phyloP scores from a whole-genome alignment of 169 alveolate species.

The Plasmodium coatneyi region DNA sequence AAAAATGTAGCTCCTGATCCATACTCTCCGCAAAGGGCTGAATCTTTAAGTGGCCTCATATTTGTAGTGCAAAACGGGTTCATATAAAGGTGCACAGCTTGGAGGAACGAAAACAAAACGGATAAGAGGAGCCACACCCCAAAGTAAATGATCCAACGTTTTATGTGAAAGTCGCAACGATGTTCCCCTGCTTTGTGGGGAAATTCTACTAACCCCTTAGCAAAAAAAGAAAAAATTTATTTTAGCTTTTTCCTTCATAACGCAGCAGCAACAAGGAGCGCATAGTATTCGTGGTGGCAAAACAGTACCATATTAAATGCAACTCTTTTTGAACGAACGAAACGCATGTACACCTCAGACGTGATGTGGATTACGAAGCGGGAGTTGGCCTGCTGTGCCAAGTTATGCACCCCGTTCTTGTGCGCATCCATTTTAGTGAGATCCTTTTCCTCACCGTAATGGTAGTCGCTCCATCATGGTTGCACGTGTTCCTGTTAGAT shows the following conservation, averaged over 20 bases:
- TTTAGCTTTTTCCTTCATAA: neutral
- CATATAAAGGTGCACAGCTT: neutral
- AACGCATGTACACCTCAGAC: neutral
- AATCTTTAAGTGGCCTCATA: neutral
- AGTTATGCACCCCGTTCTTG: neutral
- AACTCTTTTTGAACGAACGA: neutral
- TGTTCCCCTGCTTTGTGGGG: neutral
- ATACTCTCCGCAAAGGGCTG: neutral
- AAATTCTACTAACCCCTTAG: neutral
- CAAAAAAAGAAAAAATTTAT: too few species aligned
- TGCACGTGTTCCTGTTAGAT: neutral
- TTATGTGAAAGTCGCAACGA: neutral
- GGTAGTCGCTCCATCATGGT: neutral
- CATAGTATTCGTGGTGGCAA: neutral
- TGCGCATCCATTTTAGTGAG: neutral
- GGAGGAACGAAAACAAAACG: neutral
- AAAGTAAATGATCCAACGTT: neutral
- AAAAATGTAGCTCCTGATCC: neutral
- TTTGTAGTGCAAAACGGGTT: neutral
- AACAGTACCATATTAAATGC: neutral
- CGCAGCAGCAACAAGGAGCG: neutral
- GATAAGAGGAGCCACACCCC: neutral
- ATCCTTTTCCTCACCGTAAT: neutral
- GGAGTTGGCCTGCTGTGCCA: neutral
- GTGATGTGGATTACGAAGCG: neutral